Evolutionary conservation across 2,329 filamentous ascomycete genomes (phyloP), one percentile per base, ranked within the genome.

Genomic region (Orbilia quercus): DNA sequence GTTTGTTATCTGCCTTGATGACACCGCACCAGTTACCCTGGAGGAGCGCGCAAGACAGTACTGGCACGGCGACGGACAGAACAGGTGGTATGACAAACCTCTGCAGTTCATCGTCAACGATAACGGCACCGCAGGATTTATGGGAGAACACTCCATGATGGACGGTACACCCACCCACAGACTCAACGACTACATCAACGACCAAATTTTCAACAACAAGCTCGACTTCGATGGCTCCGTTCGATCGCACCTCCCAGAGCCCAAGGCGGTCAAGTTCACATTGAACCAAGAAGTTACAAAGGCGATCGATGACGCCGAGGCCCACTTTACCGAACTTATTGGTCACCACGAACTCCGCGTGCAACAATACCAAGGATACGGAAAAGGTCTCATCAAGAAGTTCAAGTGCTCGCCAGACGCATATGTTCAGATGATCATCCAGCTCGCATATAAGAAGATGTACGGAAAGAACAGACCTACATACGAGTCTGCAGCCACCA

Each of bases 131-230:
- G 91, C 95, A 1, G 95, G 95, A 74, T 99, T 99, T 85, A 94
- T 92, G 86, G 95, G 95, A 79, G 95, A 99, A 83, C 95, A 99
- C 85, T 96, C 91, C 78, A 98, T 99, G 95, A 99, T 99, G 96
- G 95, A 99, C 80, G 95, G 96, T 76, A 99, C 95, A 5, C 93
- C 96, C 0, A 99, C 96, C 1, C 95, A 98, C 82, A 90, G 96
- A 47, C 86, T 99, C 14, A 99, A 97, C 81, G 95, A 99, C 85
- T 95, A 92, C 79, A 86, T 96, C 80, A 96, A 94, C 83, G 88
- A 91, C 80, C 86, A 91, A 79, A 97, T 98, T 81, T 93, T 96
- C 83, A 89, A 90, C 83, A 94, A 96, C 83, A 96, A 95, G 81
- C 88, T 99, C 70, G 92, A 97, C 82, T 91, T 97, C 80, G 90